Percentiles rank a stretch among this genome's conserved stretches.
Conservation (phyloP, 176 grass and related monocot species). For the Cenchrus americanus region DNA sequence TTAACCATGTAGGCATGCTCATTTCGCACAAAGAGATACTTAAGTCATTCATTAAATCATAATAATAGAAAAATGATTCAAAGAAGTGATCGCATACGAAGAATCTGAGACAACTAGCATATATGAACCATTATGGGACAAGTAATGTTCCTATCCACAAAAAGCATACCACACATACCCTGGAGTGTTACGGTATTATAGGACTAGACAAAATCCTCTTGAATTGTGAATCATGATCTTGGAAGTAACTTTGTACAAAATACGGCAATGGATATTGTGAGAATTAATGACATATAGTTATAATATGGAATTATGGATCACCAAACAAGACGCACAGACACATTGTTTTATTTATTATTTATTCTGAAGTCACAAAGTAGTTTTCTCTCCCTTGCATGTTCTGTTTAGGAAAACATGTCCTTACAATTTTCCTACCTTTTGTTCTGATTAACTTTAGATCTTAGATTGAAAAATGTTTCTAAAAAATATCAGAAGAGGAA, state of each 20-base stretch:
- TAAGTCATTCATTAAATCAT: neutral
- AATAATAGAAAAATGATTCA: neutral
- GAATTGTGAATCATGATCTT: neutral
- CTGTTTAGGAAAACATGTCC: neutral
- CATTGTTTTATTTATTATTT: neutral
- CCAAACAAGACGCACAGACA: neutral
- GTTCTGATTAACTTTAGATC: neutral
- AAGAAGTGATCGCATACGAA: neutral
- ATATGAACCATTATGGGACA: neutral
- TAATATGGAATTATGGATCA: neutral
- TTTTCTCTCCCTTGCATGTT: neutral
- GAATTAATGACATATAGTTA: neutral
- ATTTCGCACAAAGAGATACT: neutral
- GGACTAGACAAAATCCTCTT: neutral
- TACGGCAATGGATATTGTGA: neutral
- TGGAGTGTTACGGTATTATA: neutral
- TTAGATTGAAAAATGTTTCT: neutral
- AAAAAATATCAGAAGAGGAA: slow-evolving; percentile 5
- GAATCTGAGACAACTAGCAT: neutral
- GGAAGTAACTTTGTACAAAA: neutral
- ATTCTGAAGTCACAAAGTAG: neutral
- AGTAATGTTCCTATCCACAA: neutral
- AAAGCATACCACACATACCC: neutral
- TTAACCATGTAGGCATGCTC: neutral
- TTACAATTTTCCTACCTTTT: neutral